Evolutionary conservation across 1,284 basidiomycete genomes (phyloP).

Genomic region (Boletellus deceptivus): DNA sequence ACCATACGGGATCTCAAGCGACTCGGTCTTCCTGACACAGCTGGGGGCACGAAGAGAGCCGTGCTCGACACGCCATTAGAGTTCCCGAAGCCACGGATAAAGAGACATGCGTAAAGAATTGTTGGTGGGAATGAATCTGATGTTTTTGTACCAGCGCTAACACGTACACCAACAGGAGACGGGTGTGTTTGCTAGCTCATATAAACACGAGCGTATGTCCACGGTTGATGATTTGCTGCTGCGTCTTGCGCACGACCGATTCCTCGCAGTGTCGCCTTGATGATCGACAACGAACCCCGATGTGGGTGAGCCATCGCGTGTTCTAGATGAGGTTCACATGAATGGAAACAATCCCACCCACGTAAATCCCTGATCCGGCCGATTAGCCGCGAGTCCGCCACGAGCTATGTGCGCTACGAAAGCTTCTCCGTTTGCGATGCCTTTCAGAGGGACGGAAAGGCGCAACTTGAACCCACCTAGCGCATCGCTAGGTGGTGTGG

Average conservation of each 20-base stretch:
- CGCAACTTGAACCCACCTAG: no score
- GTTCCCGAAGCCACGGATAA: slow-evolving; percentile 64
- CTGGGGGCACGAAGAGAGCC: slow-evolving; percentile 63
- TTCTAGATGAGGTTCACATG: background rate
- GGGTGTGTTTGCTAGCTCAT: background rate
- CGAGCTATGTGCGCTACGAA: no score
- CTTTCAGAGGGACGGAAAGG: no score
- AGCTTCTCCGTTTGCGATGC: no score
- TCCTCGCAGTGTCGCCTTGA: no score
- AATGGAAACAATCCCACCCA: background rate
- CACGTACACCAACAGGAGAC: no score
- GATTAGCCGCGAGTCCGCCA: no score
- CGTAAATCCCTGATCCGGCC: no score
- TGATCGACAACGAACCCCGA: background rate
- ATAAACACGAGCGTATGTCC: slow-evolving; percentile 1
- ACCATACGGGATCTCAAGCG: slow-evolving; percentile 61
- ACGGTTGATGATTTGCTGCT: background rate
- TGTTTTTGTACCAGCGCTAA: background rate
- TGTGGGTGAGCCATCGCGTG: background rate
- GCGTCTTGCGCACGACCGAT: background rate
- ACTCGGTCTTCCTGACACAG: slow-evolving; percentile 61
- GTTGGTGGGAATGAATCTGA: background rate
- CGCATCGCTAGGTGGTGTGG: no score
- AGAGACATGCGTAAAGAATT: slow-evolving; percentile 16
- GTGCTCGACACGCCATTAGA: slow-evolving; percentile 70